Percentiles rank a stretch among this genome's conserved stretches.
Evolutionary conservation across 495 filamentous ascomycete genomes (phyloP).

Genomic region (Astrothelium macrocarpum): DNA sequence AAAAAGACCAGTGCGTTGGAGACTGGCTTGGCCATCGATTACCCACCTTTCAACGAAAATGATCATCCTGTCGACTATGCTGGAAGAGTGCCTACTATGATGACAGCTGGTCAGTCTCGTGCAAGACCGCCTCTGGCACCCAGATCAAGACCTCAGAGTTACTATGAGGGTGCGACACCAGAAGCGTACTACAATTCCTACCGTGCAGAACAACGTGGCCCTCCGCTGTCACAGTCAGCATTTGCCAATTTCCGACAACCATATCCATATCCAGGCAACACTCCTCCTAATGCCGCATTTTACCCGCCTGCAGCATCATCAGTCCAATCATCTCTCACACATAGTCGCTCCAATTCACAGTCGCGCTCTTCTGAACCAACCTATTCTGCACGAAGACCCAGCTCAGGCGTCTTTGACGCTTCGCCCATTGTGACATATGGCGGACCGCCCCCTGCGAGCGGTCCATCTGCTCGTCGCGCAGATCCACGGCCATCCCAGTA

Average conservation of each 20-base stretch:
- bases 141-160: constrained; percentile 6
- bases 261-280: background rate
- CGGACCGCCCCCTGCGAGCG: background rate
- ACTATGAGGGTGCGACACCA: background rate
- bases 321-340: background rate
- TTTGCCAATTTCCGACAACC: background rate
- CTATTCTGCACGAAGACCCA: background rate
- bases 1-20: constrained; percentile 11
- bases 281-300: background rate
- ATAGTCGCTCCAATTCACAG: background rate
- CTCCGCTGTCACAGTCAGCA: background rate
- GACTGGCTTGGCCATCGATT: constrained; percentile 15
- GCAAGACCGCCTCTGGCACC: constrained; percentile 6
- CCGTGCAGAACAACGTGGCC: background rate
- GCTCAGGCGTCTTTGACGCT: background rate
- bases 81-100: background rate
- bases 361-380: background rate
- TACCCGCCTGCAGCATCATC: background rate
- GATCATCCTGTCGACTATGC: background rate
- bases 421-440: background rate
- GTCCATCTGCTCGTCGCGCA: background rate
- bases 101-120: constrained; percentile 9
- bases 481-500: background rate
- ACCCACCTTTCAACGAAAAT: constrained; percentile 16
- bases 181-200: background rate